phyloP scores from a whole-genome alignment of 495 filamentous ascomycete genomes.

The Jackrogersella minutella region DNA sequence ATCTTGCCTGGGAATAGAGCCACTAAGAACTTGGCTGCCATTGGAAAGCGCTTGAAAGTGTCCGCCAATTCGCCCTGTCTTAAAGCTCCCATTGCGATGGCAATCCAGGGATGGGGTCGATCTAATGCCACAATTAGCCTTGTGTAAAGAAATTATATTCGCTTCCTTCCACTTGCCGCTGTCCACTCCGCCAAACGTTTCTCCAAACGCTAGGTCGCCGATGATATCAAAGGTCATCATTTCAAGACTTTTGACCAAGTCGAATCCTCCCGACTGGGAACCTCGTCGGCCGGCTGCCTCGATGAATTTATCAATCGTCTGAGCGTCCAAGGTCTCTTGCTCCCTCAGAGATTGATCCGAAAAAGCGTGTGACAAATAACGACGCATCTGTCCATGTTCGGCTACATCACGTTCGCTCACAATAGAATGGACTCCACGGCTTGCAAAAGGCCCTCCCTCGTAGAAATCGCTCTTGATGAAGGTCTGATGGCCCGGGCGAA shows the following conservation, averaged over 20 bases:
- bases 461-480: conserved; percentile 46
- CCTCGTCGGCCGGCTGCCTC: conserved; percentile 7
- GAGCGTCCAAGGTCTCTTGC: conserved; percentile 55
- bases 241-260: conserved; percentile 22
- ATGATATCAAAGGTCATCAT: conserved; percentile 57
- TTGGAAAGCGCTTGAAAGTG: background rate
- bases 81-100: background rate
- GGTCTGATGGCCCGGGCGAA: conserved; percentile 36
- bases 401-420: conserved; percentile 40
- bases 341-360: conserved; percentile 49
- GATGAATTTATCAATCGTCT: conserved; percentile 15
- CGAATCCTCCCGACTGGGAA: conserved; percentile 8
- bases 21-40: too few species aligned
- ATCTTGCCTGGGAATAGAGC: too few species aligned
- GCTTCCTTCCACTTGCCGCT: conserved; percentile 32
- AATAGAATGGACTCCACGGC: conserved; percentile 27
- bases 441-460: conserved; percentile 40
- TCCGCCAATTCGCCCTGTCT: background rate
- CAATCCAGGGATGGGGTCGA: background rate
- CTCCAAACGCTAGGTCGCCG: conserved; percentile 58
- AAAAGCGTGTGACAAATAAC: conserved; percentile 45
- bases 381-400: conserved; percentile 49
- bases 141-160: too few species aligned
- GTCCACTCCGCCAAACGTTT: conserved; percentile 57
- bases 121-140: too few species aligned